Conservation (phyloP, 306 rosid genomes). For the Hippophae gyantsensis region DNA sequence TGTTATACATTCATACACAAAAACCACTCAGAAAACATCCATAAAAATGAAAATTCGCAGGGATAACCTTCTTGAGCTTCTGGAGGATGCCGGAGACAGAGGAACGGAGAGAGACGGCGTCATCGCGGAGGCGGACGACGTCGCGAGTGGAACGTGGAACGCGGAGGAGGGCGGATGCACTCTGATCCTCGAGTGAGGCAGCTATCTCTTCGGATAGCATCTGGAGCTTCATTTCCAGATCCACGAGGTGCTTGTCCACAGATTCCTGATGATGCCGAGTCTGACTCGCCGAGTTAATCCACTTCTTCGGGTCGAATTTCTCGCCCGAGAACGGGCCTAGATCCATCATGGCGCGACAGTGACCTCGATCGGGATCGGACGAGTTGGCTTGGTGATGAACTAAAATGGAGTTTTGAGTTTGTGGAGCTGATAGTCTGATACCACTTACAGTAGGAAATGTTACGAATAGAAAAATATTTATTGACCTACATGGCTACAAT, state of each 20-base stretch:
- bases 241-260: slow-evolving; percentile 71
- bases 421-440: too few species aligned
- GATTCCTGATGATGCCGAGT: slow-evolving; percentile 79
- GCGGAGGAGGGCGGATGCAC: slow-evolving; percentile 82
- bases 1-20: too few species aligned
- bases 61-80: slow-evolving; percentile 77
- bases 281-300: slow-evolving; percentile 90
- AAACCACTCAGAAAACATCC: too few species aligned
- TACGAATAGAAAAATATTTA: too few species aligned
- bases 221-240: slow-evolving; percentile 92
- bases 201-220: slow-evolving; percentile 90
- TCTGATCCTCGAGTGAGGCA: slow-evolving; percentile 88
- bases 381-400: slow-evolving; percentile 5
- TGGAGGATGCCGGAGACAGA: slow-evolving; percentile 77
- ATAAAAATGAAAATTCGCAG: background rate
- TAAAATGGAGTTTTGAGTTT: background rate
- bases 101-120: slow-evolving; percentile 79
- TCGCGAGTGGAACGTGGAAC: slow-evolving; percentile 95
- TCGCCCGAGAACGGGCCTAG: slow-evolving; percentile 79
- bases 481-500: too few species aligned
- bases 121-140: slow-evolving; percentile 84
- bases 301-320: slow-evolving; percentile 80
- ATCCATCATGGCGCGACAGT: slow-evolving; percentile 46
- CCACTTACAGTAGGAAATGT: too few species aligned
- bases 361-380: background rate